Evolutionary conservation across 768 basidiomycete species (phyloP).

Genomic region (Postia placenta): DNA sequence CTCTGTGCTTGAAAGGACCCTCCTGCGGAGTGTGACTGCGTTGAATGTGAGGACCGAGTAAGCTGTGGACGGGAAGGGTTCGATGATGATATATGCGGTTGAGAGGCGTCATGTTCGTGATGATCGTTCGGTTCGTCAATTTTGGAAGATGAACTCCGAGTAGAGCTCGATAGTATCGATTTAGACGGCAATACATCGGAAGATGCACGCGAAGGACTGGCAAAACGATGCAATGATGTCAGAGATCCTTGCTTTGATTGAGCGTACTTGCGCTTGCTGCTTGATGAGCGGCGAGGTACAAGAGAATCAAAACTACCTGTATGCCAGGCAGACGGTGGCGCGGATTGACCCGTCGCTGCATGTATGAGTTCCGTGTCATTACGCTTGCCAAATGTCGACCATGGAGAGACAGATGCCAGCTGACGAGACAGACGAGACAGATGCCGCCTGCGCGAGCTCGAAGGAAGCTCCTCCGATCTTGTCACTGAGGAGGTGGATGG

Average conservation of each 20-base stretch:
- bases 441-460: slow-evolving; percentile 1
- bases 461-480: not conserved
- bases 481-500: too few relatives aligned
- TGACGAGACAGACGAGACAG: slow-evolving; percentile 5
- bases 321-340: slow-evolving; percentile 6
- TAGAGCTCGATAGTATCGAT: slow-evolving; percentile 1
- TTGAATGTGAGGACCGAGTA: slow-evolving; percentile 9
- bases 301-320: slow-evolving; percentile 8
- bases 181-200: slow-evolving; percentile 1
- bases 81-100: not conserved
- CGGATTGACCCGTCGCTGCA: not conserved
- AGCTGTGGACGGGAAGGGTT: not conserved
- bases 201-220: not conserved
- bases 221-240: not conserved
- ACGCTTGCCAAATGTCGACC: slow-evolving; percentile 18
- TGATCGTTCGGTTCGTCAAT: not conserved
- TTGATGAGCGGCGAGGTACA: slow-evolving; percentile 5
- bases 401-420: slow-evolving; percentile 8
- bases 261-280: slow-evolving; percentile 1
- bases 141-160: not conserved
- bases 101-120: not conserved
- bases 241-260: not conserved
- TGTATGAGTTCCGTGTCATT: not conserved
- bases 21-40: slow-evolving; percentile 9
- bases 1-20: not conserved